Base-by-base conservation (phyloP, 2,329 filamentous ascomycete genomes). In the Fulvia fulva region DNA sequence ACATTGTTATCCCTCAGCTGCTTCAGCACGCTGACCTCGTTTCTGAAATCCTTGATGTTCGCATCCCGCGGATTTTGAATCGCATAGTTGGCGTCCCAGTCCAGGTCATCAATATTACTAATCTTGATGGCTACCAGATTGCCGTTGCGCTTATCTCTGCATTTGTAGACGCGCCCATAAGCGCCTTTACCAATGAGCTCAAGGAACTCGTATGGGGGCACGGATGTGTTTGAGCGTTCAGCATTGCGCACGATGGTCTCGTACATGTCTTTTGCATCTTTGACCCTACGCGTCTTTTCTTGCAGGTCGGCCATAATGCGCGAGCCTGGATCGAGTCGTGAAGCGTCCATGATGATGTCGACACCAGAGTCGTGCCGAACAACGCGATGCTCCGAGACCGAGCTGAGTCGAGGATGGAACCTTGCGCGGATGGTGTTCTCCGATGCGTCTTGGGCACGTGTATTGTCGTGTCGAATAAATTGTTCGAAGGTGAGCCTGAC, bases 41-140 rank as follows among this genome's bases (percentile, higher is more conserved):
- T 83, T 56, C 83, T 79, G 53, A 86, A 85, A 62, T 79, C 76
- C 37, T 73, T 72, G 45, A 81, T 72, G 43, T 78, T 84, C 70
- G 90, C 87, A 64, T 83, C 83, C 70, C 55, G 53, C 34, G 19
- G 6, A 19, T 57, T 55, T 87, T 88, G 83, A 49, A 84, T 75
- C 0, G 62, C 57, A 80, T 84, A 66, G 50, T 64, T 73, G 49
- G 74, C 68, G 50, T 49, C 43, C 59, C 78, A 79, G 72, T 93
- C 90, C 64, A 84, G 83, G 68, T 89, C 87, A 68, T 94, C 90
- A 49, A 93, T 89, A 70, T 92, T 88, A 68, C 92, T 90, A 66
- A 92, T 92, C 75, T 94, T 91, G 70, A 91, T 82, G 19, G 88
- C 88, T 23, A 91, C 87, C 22, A 89, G 75, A 62, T 81, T 70